Evolutionary conservation across 305 asterid genomes (phyloP).

Genomic region (Rubia peregrina): DNA sequence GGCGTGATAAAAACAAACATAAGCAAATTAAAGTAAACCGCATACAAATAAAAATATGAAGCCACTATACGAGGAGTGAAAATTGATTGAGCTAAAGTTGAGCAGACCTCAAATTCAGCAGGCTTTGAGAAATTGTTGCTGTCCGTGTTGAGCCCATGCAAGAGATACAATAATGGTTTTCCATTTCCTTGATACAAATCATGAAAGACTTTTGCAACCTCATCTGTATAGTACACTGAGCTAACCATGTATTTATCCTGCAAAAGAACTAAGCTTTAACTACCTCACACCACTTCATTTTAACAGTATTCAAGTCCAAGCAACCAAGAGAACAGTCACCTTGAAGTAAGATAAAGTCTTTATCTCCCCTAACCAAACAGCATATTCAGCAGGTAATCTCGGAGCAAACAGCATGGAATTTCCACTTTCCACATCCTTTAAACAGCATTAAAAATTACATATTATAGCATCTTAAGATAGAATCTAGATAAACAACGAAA

Average conservation of each 20-base stretch:
- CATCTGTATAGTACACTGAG: constrained; percentile 59
- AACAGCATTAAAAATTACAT: constrained; percentile 10
- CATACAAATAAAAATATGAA: background rate
- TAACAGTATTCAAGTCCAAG: background rate
- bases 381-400: constrained; percentile 75
- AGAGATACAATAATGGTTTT: constrained; percentile 69
- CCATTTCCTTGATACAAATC: constrained; percentile 57
- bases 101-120: constrained; percentile 72
- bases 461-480: constrained; percentile 8
- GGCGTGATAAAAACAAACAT: background rate
- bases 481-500: background rate
- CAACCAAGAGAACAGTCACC: constrained; percentile 33
- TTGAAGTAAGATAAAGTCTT: constrained; percentile 67
- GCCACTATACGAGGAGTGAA: background rate
- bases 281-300: constrained; percentile 6
- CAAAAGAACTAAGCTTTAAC: constrained; percentile 26
- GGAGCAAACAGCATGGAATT: constrained; percentile 79
- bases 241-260: constrained; percentile 71
- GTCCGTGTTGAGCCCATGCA: constrained; percentile 87
- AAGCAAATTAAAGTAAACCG: background rate
- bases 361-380: constrained; percentile 92
- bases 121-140: constrained; percentile 77
- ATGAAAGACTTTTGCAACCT: constrained; percentile 54
- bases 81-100: background rate
- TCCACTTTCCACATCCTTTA: constrained; percentile 80